Conservation (phyloP, 2,329 filamentous ascomycete genomes). For the Colletotrichum chlorophyti region DNA sequence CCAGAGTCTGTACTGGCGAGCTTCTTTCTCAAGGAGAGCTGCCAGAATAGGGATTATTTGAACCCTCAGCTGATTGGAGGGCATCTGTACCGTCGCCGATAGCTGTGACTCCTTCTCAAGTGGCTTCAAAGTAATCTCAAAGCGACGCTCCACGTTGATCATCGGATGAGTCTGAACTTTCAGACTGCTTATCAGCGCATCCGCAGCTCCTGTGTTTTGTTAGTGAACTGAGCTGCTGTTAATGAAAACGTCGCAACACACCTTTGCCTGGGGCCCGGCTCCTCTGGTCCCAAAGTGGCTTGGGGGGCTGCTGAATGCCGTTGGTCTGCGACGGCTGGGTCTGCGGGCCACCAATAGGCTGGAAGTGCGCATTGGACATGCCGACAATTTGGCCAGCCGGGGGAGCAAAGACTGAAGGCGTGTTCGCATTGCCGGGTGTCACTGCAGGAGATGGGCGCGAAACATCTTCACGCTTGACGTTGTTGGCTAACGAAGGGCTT, state of each 20-base stretch:
- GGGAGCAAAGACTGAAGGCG: constrained; percentile 13
- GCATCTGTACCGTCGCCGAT: constrained; percentile 74
- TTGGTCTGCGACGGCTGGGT: constrained; percentile 37
- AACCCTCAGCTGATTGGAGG: constrained; percentile 71
- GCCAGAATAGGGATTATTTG: constrained; percentile 74
- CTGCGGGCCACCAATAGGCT: constrained; percentile 28
- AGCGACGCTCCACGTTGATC: constrained; percentile 66
- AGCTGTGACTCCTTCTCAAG: constrained; percentile 72
- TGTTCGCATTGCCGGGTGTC: constrained; percentile 33
- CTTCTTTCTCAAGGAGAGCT: constrained; percentile 61
- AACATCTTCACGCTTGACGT: constrained; percentile 44
- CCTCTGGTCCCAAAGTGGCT: constrained; percentile 38
- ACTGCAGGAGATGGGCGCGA: constrained; percentile 41
- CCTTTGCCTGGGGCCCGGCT: constrained; percentile 51
- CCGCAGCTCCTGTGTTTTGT: constrained; percentile 51
- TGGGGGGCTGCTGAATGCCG: constrained; percentile 41
- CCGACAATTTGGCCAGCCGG: constrained; percentile 31
- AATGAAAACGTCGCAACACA: too few species aligned
- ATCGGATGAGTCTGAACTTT: constrained; percentile 72
- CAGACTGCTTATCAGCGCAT: constrained; percentile 73
- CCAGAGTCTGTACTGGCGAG: constrained; percentile 79
- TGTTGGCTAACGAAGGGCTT: constrained; percentile 46
- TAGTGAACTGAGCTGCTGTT: too few species aligned
- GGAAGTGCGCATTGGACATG: constrained; percentile 30
- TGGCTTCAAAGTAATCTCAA: constrained; percentile 69